Conservation (phyloP, 2,329 filamentous ascomycete species). For the Emergomyces africanus region DNA sequence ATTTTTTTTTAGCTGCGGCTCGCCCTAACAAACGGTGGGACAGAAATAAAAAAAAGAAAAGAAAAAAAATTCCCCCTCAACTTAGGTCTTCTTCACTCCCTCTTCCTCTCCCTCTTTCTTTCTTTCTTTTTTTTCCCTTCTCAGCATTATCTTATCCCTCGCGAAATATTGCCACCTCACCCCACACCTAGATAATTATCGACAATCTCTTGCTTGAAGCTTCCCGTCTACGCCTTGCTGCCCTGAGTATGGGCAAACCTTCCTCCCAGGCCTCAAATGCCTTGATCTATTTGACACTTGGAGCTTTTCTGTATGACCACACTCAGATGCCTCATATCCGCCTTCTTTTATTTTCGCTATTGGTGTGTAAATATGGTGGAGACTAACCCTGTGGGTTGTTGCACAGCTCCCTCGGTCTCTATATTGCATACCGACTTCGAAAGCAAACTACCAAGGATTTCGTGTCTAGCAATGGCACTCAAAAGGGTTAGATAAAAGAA, state of each 20-base stretch:
- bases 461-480: conserved; percentile 64
- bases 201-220: background rate
- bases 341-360: background rate
- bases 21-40: too few relatives aligned
- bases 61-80: too few relatives aligned
- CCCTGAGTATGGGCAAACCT: conserved; percentile 53
- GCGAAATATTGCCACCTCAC: background rate
- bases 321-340: background rate
- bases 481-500: conserved; percentile 56
- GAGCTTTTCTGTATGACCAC: conserved; percentile 54
- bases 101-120: background rate
- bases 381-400: background rate
- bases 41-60: too few relatives aligned
- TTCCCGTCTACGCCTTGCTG: background rate
- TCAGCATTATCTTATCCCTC: conserved; percentile 2
- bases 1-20: too few relatives aligned
- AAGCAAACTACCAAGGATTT: conserved; percentile 58
- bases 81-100: too few relatives aligned
- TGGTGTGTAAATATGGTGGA: background rate
- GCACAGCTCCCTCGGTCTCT: conserved; percentile 49
- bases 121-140: conserved; percentile 1
- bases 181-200: background rate
- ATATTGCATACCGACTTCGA: conserved; percentile 43
- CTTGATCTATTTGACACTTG: conserved; percentile 70
- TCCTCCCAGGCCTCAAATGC: conserved; percentile 68